Conservation (phyloP, 2,329 filamentous ascomycete species). For the Didymella sp. region DNA sequence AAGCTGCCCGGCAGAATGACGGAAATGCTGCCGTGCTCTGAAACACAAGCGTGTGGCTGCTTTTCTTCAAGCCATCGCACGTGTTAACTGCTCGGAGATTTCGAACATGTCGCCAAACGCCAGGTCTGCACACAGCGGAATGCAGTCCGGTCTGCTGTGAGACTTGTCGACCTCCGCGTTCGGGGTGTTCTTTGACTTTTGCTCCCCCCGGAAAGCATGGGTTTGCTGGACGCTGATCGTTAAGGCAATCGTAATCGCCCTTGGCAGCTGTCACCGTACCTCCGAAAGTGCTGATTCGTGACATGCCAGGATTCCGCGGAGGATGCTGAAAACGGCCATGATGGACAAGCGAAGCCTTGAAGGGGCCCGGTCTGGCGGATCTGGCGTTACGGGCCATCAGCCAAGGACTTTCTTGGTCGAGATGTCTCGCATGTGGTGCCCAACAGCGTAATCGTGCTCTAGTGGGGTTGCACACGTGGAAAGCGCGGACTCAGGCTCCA, state of each 20-base stretch:
- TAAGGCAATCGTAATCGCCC: slow-evolving; percentile 9
- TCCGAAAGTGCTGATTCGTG: slow-evolving; percentile 11
- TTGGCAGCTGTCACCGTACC: slow-evolving; percentile 8
- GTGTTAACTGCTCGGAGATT: slow-evolving; percentile 25
- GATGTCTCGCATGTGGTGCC: slow-evolving; percentile 44
- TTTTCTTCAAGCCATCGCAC: slow-evolving; percentile 19
- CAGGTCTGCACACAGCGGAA: slow-evolving; percentile 18
- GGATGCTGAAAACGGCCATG: slow-evolving; percentile 20
- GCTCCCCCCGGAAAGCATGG: slow-evolving; percentile 4
- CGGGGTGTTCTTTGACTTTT: slow-evolving; percentile 3
- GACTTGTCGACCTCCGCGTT: slow-evolving; percentile 8
- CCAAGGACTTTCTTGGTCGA: slow-evolving; percentile 35
- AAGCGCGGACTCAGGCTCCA: slow-evolving; percentile 19
- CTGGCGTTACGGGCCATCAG: slow-evolving; percentile 24
- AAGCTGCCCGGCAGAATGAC: slow-evolving; percentile 10
- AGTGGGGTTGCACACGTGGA: slow-evolving; percentile 39
- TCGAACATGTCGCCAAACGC: slow-evolving; percentile 12
- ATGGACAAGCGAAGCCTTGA: slow-evolving; percentile 24
- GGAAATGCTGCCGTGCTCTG: slow-evolving; percentile 13
- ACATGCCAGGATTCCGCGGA: slow-evolving; percentile 13
- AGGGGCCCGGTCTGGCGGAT: slow-evolving; percentile 36
- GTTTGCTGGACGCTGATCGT: slow-evolving; percentile 7
- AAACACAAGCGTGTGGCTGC: slow-evolving; percentile 20
- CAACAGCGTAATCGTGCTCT: slow-evolving; percentile 30
- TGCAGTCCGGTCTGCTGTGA: slow-evolving; percentile 11